These are phyloP conservation scores for Geotrichum ghanense DNA, from an alignment of 805 yeast species.

Conservation along the genomic window DNA sequence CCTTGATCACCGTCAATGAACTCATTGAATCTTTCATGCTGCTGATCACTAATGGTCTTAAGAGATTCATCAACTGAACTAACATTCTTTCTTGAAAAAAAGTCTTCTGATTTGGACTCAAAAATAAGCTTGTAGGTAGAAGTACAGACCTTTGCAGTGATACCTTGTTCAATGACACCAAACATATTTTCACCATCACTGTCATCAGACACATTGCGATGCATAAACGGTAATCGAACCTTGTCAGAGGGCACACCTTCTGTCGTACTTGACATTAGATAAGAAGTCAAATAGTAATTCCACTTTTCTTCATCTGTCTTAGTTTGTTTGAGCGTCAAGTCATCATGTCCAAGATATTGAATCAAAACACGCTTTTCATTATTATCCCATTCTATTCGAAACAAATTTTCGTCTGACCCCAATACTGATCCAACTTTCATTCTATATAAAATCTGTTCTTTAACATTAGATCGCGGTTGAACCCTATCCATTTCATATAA, in stretches of 20 bases:
- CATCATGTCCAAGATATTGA: constrained; percentile 80
- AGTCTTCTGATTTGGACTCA: constrained; percentile 69
- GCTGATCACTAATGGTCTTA: constrained; percentile 10
- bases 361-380: constrained; percentile 43
- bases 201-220: constrained; percentile 27
- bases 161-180: constrained; percentile 44
- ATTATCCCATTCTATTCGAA: constrained; percentile 67
- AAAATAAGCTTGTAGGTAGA: constrained; percentile 73
- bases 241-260: constrained; percentile 82
- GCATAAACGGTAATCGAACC: constrained; percentile 69
- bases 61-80: constrained; percentile 21
- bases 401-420: constrained; percentile 85
- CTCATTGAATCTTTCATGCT: constrained; percentile 21
- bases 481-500: constrained; percentile 76
- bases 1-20: constrained; percentile 44
- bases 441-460: constrained; percentile 82
- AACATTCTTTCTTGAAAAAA: constrained; percentile 52
- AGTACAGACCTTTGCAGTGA: constrained; percentile 69
- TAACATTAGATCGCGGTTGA: constrained; percentile 54
- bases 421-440: constrained; percentile 75
- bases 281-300: constrained; percentile 89
- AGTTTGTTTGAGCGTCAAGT: constrained; percentile 67
- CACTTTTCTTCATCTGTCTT: constrained; percentile 68
- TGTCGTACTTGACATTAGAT: constrained; percentile 90
- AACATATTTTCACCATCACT: constrained; percentile 30